Evolutionary conservation across 2,329 filamentous ascomycete genomes (phyloP).

Genomic region (Cercospora canescens): DNA sequence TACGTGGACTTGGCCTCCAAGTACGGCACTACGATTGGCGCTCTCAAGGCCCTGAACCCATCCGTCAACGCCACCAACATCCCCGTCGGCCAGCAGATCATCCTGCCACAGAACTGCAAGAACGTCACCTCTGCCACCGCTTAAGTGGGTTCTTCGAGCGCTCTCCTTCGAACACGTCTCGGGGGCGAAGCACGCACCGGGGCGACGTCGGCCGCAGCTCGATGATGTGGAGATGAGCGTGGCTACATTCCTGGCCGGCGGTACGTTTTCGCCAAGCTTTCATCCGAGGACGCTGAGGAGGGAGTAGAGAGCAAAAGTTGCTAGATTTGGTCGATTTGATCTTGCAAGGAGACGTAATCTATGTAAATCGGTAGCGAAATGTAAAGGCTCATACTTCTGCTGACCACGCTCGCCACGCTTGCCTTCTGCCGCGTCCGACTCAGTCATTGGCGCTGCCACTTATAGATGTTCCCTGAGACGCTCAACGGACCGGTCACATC

Average conservation of each 20-base stretch:
- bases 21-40: slow-evolving; percentile 24
- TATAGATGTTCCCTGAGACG: no score
- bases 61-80: slow-evolving; percentile 22
- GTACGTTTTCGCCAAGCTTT: neutral
- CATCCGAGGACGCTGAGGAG: neutral
- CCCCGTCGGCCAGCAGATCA: slow-evolving; percentile 16
- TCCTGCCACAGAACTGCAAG: slow-evolving; percentile 17
- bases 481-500: no score
- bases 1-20: slow-evolving; percentile 26
- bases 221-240: neutral
- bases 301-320: neutral
- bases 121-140: neutral
- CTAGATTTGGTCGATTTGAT: neutral
- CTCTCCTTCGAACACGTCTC: neutral
- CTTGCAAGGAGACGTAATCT: neutral
- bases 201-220: neutral
- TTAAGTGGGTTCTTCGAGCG: neutral
- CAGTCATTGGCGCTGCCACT: no score
- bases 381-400: neutral
- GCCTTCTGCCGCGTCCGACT: no score
- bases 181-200: neutral
- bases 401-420: neutral
- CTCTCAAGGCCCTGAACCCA: slow-evolving; percentile 29
- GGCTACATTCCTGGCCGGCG: neutral
- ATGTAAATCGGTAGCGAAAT: neutral